phyloP scores from a whole-genome alignment of 805 yeast species.

The Teunomyces panamensis region DNA sequence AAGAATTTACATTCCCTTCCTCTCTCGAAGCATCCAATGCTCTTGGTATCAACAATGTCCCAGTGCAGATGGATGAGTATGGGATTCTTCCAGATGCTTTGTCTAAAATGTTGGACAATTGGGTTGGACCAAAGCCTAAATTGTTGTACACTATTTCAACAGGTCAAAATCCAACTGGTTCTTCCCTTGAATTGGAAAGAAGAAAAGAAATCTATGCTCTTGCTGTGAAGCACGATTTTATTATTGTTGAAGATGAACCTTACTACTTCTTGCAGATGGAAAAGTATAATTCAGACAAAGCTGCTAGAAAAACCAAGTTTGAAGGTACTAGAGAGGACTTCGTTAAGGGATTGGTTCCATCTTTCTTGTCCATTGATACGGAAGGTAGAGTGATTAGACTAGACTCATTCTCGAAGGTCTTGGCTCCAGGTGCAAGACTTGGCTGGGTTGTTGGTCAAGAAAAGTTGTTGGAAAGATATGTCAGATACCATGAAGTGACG shows the following conservation, averaged over 20 bases:
- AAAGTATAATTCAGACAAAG: slow-evolving; percentile 50
- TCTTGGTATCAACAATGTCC: slow-evolving; percentile 62
- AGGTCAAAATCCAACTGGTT: slow-evolving; percentile 98
- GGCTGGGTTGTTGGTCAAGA: slow-evolving; percentile 87
- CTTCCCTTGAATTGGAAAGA: slow-evolving; percentile 73
- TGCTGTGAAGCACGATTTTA: slow-evolving; percentile 80
- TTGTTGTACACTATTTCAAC: slow-evolving; percentile 88
- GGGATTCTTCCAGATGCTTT: slow-evolving; percentile 78
- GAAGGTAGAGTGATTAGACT: slow-evolving; percentile 90
- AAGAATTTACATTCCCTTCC: slow-evolving; percentile 79
- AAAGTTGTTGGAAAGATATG: slow-evolving; percentile 57
- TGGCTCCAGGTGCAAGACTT: slow-evolving; percentile 86
- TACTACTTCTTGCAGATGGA: slow-evolving; percentile 96
- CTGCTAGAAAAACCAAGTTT: slow-evolving; percentile 26
- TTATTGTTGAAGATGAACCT: slow-evolving; percentile 94
- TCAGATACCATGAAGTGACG: slow-evolving; percentile 75
- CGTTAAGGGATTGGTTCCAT: slow-evolving; percentile 63
- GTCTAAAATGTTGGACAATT: slow-evolving; percentile 56
- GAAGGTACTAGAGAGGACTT: slow-evolving; percentile 61
- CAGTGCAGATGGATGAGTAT: slow-evolving; percentile 72
- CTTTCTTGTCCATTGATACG: slow-evolving; percentile 69
- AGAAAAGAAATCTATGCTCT: slow-evolving; percentile 71
- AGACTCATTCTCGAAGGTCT: slow-evolving; percentile 86
- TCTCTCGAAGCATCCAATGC: slow-evolving; percentile 81
- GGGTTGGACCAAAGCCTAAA: slow-evolving; percentile 80